Evolutionary conservation across 2,329 filamentous ascomycete genomes (phyloP), one percentile per base, ranked within the genome.

Genomic region (Colletotrichum godetiae): DNA sequence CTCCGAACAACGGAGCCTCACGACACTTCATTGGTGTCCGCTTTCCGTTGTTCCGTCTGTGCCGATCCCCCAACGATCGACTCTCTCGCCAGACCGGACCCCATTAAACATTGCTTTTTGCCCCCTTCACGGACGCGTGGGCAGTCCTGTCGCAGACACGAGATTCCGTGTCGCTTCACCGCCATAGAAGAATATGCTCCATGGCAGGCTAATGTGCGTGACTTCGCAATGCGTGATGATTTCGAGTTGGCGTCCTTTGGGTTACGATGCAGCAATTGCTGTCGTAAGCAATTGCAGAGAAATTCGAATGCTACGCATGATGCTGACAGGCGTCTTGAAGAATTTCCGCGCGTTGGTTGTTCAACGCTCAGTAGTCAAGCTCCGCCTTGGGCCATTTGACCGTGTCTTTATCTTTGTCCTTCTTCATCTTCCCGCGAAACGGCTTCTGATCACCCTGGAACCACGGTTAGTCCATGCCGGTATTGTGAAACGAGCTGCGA

Each of bases 401-500:
- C 19, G 63, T 60, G 33, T 81, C 79, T 46, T 72, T 76, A 73
- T 81, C 58, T 33, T 73, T 60, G 33, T 81, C 80, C 49, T 73
- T 76, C 74, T 81, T 81, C 15, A 78, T 46, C 75, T 79, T 81
- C 58, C 76, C 75, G 67, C 80, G 77, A 22, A 77, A 46, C 15
- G 78, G 78, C 46, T 79, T 77, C 35, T 81, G 69, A 46, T 82
- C 80, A 73, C 79, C 79, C 80, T 82, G 78, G 76, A 80, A 78
- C 63, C 65, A 56, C 60, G 53, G 68, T 78, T 78, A 80, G 79
- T 73, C 68, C 42, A 46, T 37, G 13, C 29, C 19, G 27, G 46
- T 11, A 29, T 55, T 29, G 2, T 13, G 31, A 31, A 62, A 57
- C n/a, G 15, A 15, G 24, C 11, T 37, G 31, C 29, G 15, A 11